Evolutionary conservation across 345 rosid species (phyloP).

Genomic region (Murraya paniculata): DNA sequence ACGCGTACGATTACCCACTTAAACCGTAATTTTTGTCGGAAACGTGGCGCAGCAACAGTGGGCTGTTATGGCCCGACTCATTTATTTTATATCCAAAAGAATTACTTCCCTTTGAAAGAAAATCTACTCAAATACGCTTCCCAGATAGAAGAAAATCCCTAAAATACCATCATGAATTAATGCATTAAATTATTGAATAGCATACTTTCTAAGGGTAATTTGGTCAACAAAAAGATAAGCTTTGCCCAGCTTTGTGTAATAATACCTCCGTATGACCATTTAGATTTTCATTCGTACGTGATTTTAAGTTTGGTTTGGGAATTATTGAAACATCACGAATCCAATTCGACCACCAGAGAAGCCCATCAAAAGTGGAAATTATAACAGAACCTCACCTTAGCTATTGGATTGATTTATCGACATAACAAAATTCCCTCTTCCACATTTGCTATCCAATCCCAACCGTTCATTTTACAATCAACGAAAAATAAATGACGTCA

Average conservation of each 20-base stretch:
- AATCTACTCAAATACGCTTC: no score
- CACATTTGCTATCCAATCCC: conserved; percentile 20
- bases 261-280: no score
- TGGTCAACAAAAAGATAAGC: background rate
- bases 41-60: conserved; percentile 9
- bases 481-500: background rate
- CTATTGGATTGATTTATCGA: background rate
- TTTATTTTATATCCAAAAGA: background rate
- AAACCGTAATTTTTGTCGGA: conserved; percentile 10
- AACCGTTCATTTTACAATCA: conserved; percentile 23
- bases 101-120: no score
- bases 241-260: no score
- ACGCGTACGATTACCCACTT: background rate
- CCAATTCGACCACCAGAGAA: conserved; percentile 20
- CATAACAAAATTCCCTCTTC: conserved; percentile 20
- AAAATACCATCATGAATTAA: no score
- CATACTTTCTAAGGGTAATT: background rate
- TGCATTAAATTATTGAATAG: no score
- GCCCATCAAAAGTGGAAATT: background rate
- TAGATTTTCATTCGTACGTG: conserved; percentile 3
- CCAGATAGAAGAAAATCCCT: no score
- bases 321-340: conserved; percentile 21
- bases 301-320: conserved; percentile 7
- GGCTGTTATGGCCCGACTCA: background rate
- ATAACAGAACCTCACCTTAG: background rate